Conservation (phyloP, 768 basidiomycete genomes). For the Leccinum ochraceum region DNA sequence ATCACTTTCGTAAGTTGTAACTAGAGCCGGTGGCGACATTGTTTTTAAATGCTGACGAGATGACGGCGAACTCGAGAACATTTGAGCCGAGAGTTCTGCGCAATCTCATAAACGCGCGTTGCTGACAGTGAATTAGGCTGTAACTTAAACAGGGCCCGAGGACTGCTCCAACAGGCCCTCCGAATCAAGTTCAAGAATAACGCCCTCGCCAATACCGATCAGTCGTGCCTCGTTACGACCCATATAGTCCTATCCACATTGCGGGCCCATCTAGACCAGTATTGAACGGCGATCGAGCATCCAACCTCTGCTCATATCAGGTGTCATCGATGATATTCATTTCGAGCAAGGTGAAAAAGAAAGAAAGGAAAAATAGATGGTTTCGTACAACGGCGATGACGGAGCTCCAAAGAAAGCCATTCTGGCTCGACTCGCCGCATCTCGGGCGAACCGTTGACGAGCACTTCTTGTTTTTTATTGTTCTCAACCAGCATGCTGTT, state of each 20-base stretch:
- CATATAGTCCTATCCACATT: conserved; percentile 2
- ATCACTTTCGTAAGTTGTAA: background rate
- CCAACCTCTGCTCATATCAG: background rate
- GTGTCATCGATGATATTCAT: background rate
- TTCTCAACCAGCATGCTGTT: background rate
- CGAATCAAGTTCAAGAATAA: conserved; percentile 2
- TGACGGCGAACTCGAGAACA: background rate
- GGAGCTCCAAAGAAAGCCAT: background rate
- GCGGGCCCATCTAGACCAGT: background rate
- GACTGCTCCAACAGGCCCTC: too few relatives aligned
- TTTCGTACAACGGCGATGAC: conserved; percentile 1
- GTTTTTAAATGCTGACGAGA: background rate
- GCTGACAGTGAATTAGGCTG: background rate
- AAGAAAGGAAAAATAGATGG: background rate
- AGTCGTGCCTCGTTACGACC: background rate
- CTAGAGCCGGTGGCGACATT: background rate
- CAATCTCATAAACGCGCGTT: background rate
- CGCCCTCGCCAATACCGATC: background rate
- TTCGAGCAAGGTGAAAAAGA: background rate
- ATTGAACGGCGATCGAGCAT: background rate
- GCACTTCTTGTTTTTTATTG: background rate
- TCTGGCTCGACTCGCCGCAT: background rate
- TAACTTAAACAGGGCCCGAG: too few relatives aligned
- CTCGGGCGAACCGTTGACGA: background rate
- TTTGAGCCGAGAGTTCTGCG: background rate